These are phyloP conservation scores for Populus nigra DNA, from an alignment of 345 rosid species.

Conservation along the genomic window DNA sequence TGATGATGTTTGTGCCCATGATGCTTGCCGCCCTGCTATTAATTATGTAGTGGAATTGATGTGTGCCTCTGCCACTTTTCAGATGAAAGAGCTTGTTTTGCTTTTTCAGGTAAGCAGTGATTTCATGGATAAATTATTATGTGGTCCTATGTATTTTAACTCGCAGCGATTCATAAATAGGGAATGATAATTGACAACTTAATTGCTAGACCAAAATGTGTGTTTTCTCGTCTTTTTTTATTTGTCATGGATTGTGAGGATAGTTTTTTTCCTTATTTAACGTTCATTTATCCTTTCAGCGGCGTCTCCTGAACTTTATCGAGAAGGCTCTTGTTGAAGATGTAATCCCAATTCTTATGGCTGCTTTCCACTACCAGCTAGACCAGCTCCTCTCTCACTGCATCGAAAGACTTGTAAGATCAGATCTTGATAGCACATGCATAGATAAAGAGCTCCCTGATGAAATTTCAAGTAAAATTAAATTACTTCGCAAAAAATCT, in stretches of 20 bases:
- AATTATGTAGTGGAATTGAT: slow-evolving; percentile 42
- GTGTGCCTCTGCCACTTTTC: slow-evolving; percentile 44
- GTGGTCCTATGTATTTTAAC: not conserved
- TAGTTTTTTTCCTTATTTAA: not conserved
- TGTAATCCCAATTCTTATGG: slow-evolving; percentile 37
- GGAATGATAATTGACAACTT: not conserved
- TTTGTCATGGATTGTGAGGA: not conserved
- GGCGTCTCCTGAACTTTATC: slow-evolving; percentile 36
- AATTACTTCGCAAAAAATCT: not conserved
- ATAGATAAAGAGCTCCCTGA: not conserved
- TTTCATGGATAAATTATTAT: not conserved
- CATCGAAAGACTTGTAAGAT: not conserved
- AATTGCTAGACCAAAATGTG: not conserved
- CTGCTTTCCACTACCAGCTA: slow-evolving; percentile 19
- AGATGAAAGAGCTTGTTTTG: slow-evolving; percentile 36
- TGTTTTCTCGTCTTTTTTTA: not conserved
- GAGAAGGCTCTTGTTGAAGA: slow-evolving; percentile 42
- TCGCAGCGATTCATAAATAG: not conserved
- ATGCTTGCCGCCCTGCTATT: slow-evolving; percentile 46
- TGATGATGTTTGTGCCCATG: slow-evolving; percentile 35
- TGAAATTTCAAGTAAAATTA: not conserved
- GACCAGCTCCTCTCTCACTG: slow-evolving; percentile 1
- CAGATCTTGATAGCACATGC: not conserved
- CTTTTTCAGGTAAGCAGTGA: slow-evolving; percentile 41
- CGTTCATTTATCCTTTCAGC: slow-evolving; percentile 28